Conservation (phyloP, 768 basidiomycete species). For the Chalciporus pseudorubinellus region DNA sequence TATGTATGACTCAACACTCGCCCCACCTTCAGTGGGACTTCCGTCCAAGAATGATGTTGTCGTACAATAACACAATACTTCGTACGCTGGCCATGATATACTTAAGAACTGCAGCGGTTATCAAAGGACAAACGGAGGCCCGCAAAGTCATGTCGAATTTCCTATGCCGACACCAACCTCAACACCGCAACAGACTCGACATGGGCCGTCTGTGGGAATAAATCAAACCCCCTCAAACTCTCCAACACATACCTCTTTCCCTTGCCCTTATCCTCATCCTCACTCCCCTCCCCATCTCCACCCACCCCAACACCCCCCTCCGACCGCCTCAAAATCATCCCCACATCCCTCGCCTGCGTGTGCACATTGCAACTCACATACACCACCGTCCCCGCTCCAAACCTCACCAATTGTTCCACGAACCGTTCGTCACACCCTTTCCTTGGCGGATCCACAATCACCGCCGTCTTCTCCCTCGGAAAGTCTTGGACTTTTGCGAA, state of each 20-base stretch:
- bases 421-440: slow-evolving; percentile 89
- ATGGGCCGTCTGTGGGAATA: slow-evolving; percentile 96
- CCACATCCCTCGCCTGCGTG: slow-evolving; percentile 87
- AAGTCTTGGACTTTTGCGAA: slow-evolving; percentile 67
- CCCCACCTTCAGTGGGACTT: no score
- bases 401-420: slow-evolving; percentile 70
- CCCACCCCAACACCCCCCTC: slow-evolving; percentile 37
- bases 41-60: no score
- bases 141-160: no score
- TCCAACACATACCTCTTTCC: slow-evolving; percentile 69
- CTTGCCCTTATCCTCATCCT: slow-evolving; percentile 33
- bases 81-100: no score
- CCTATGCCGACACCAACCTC: slow-evolving; percentile 36
- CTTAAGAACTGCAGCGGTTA: no score
- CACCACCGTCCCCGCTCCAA: slow-evolving; percentile 67
- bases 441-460: slow-evolving; percentile 88
- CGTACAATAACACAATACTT: no score
- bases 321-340: slow-evolving; percentile 56
- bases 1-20: no score
- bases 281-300: slow-evolving; percentile 35
- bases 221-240: slow-evolving; percentile 83
- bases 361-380: slow-evolving; percentile 97
- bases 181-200: slow-evolving; percentile 81
- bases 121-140: no score
- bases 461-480: slow-evolving; percentile 61